Percentiles rank a stretch among this genome's conserved stretches.
Evolutionary conservation across 495 filamentous ascomycete species (phyloP).

Genomic region (Penicillium antarcticum): DNA sequence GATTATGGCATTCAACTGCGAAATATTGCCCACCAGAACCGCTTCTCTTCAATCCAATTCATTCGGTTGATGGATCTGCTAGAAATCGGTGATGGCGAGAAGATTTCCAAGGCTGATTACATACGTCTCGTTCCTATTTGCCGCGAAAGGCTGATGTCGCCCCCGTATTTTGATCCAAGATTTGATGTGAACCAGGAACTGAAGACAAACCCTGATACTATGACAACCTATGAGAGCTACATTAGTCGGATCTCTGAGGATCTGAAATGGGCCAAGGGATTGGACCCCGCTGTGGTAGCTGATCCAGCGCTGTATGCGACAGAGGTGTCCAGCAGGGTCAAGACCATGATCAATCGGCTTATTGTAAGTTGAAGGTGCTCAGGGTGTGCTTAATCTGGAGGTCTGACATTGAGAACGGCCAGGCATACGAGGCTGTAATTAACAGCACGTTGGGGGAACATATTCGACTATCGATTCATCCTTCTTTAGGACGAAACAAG

Average conservation of each 20-base stretch:
- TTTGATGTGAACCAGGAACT: conserved; percentile 2
- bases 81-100: conserved; percentile 2
- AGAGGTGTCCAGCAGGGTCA: background rate
- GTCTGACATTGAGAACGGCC: background rate
- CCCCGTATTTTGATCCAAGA: background rate
- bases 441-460: background rate
- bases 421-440: conserved; percentile 7
- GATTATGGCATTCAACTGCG: conserved; percentile 6
- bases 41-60: conserved; percentile 3
- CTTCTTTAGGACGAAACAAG: conserved; percentile 2
- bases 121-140: conserved; percentile 3
- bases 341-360: conserved; percentile 5
- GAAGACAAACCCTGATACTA: conserved; percentile 4
- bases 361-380: background rate
- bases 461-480: conserved; percentile 5
- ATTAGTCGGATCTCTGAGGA: conserved; percentile 5
- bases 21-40: background rate
- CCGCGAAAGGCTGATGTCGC: conserved; percentile 5
- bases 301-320: conserved; percentile 1
- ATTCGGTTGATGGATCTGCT: background rate
- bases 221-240: conserved; percentile 3
- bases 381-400: background rate
- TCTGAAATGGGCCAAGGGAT: conserved; percentile 5
- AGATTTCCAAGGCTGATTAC: background rate
- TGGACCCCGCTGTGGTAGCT: conserved; percentile 1